A percentile compares a stretch with the other conserved stretches of the same genome.
Evolutionary conservation across 164 flowering plant species (phyloP).

Genomic region (Aristolochia californica): DNA sequence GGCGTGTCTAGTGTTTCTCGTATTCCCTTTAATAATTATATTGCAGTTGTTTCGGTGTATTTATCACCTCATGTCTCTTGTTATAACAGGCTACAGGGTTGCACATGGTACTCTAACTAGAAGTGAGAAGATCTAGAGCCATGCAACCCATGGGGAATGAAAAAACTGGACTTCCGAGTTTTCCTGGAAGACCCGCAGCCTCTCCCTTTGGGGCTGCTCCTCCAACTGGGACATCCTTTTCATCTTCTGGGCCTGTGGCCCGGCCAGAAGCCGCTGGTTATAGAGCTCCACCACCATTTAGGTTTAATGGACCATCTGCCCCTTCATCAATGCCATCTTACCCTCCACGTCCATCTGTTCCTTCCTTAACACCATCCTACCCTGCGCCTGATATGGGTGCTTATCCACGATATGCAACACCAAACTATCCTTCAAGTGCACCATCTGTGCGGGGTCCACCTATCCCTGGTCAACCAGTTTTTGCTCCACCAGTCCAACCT

Average conservation of each 20-base stretch:
- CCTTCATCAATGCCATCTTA: constrained; percentile 31
- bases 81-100: background rate
- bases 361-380: constrained; percentile 31
- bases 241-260: constrained; percentile 28
- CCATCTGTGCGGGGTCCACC: constrained; percentile 31
- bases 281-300: constrained; percentile 27
- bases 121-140: constrained; percentile 6
- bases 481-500: constrained; percentile 27
- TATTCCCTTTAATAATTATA: too few relatives aligned
- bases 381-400: constrained; percentile 30
- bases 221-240: constrained; percentile 36
- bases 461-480: constrained; percentile 24
- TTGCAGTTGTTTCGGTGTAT: too few relatives aligned
- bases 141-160: constrained; percentile 35
- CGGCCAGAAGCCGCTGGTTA: constrained; percentile 29
- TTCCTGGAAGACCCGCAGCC: constrained; percentile 32
- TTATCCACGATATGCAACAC: constrained; percentile 34
- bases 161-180: constrained; percentile 15
- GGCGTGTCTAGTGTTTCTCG: too few relatives aligned
- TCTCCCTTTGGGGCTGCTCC: constrained; percentile 49
- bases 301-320: constrained; percentile 38
- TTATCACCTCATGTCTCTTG: too few relatives aligned
- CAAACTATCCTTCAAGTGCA: constrained; percentile 31
- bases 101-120: constrained; percentile 20
- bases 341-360: constrained; percentile 30